Percentiles rank a stretch among this genome's conserved stretches.
Conservation (phyloP, 169 alveolate genomes). For the Plasmodium gaboni region DNA sequence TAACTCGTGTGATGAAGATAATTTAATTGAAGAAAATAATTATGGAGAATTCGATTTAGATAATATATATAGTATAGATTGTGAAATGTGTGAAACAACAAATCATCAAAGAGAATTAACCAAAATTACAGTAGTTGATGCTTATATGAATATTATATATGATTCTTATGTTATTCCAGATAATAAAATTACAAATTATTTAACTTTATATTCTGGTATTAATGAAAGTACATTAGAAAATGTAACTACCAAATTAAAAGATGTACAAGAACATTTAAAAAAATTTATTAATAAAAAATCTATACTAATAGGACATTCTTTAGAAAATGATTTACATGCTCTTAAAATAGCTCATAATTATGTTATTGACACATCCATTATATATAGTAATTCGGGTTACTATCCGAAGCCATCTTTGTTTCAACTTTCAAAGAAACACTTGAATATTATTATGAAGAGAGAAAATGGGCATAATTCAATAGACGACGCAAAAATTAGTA, state of each 20-base stretch:
- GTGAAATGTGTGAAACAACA: constrained; percentile 81
- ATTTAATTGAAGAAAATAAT: neutral
- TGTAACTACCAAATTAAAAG: constrained; percentile 72
- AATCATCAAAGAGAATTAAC: constrained; percentile 67
- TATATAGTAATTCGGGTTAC: constrained; percentile 34
- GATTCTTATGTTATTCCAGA: constrained; percentile 79
- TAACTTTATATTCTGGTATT: constrained; percentile 81
- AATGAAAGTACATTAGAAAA: constrained; percentile 70
- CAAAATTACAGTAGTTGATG: constrained; percentile 78
- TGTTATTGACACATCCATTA: constrained; percentile 77
- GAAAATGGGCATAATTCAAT: constrained; percentile 80
- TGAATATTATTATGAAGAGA: constrained; percentile 73
- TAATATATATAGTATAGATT: constrained; percentile 78
- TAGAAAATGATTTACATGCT: constrained; percentile 78
- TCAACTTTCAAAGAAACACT: constrained; percentile 67
- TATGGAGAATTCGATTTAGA: constrained; percentile 43
- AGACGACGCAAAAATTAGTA: constrained; percentile 77
- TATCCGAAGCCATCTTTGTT: constrained; percentile 60
- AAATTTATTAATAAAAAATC: constrained; percentile 72
- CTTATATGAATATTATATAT: constrained; percentile 74
- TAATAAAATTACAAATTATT: constrained; percentile 72
- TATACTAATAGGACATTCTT: constrained; percentile 79
- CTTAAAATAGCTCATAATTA: constrained; percentile 62
- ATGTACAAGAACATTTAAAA: constrained; percentile 70
- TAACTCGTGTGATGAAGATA: neutral